Base-by-base conservation (phyloP, 306 rosid genomes). In the Comarum palustre region DNA sequence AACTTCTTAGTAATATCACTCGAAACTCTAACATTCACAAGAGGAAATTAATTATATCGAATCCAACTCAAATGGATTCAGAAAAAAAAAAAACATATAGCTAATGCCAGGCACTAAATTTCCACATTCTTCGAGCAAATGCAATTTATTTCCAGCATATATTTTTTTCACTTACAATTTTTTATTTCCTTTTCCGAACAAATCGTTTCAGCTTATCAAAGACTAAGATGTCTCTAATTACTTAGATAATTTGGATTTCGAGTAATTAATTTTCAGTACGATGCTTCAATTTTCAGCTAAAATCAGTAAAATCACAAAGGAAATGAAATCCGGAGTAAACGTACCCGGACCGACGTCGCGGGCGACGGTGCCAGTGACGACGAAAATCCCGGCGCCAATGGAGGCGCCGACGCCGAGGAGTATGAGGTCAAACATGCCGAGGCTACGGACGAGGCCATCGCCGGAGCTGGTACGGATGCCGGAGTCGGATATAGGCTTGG, bases 301-400 rank as follows among this genome's bases (percentile, higher is more conserved):
- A 27, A 29, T 29, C 50, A 46, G 43, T 9, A 41, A 41, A 41
- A 41, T 41, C 15, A 60, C 13, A 1, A 7, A 16, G 63, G 48
- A 66, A 54, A 27, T 22, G 78, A 34, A 41, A 22, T 24, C 74
- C 5, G 7, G 10, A 27, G 20, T 13, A 29, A 36, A 32, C 47
- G 70, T 54, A 94, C 97, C 97, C 0, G 97, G 99, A 2, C 96
- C 97, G 19, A 85, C 76, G 57, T 89, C 97, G n/a, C 77, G 93
- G 66, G 99, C 99, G 50, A 94, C 99, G 73, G 97, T 94, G 46
- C 99, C 97, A 69, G 99, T 94, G 71, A 94, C 80, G 63, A 94
- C 96, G 73, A 94, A 94, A 27, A 91, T 91, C 2, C 99, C 97
- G 32, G 97, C 95, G 24, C 97, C 97, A 25, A 94, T 91, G 73